These are phyloP conservation scores for Ogataea thermomethanolica DNA, from an alignment of 805 yeast genomes.

Conservation along the genomic window DNA sequence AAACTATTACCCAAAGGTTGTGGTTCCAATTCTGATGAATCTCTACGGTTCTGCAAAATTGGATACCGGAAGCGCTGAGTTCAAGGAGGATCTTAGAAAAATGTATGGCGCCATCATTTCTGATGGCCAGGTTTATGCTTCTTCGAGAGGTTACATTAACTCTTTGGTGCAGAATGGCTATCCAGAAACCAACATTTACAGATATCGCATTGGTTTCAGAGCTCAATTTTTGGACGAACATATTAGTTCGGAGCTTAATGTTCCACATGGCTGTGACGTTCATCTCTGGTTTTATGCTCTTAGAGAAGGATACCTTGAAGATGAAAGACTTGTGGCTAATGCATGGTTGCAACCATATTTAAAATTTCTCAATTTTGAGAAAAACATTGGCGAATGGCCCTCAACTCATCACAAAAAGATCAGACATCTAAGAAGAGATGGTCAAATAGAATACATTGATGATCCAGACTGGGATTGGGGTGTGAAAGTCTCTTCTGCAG, in stretches of 20 bases:
- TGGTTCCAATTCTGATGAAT: constrained; percentile 22
- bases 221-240: constrained; percentile 17
- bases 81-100: constrained; percentile 17
- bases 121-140: constrained; percentile 39
- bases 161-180: constrained; percentile 26
- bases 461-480: constrained; percentile 39
- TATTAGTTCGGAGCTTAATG: constrained; percentile 26
- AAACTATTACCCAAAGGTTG: constrained; percentile 36
- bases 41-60: constrained; percentile 16
- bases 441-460: constrained; percentile 25
- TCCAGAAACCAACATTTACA: constrained; percentile 26
- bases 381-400: constrained; percentile 31
- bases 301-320: constrained; percentile 26
- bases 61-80: constrained; percentile 6
- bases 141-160: constrained; percentile 36
- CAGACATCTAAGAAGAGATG: constrained; percentile 32
- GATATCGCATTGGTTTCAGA: constrained; percentile 32
- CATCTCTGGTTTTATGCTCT: constrained; percentile 35
- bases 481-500: constrained; percentile 32
- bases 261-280: constrained; percentile 37
- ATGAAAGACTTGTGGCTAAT: constrained; percentile 25
- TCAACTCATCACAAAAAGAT: constrained; percentile 23
- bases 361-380: constrained; percentile 29
- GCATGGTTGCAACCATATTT: constrained; percentile 32
- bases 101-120: constrained; percentile 36